Base-by-base conservation (phyloP, 768 basidiomycete species). In the Xerocomus potaroensis region DNA sequence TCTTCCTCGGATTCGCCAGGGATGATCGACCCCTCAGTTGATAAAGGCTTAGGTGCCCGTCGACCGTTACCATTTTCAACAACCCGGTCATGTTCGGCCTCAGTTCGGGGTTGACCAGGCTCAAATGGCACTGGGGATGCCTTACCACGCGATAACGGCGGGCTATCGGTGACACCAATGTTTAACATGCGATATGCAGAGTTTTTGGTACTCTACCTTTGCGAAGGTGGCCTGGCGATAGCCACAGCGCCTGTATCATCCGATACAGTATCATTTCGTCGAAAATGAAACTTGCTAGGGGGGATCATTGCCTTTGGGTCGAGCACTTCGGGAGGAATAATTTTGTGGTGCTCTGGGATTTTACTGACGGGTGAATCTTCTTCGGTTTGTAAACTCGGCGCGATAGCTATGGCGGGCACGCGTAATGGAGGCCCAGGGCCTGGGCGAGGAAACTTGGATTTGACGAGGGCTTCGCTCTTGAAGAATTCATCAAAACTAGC, bases 401-500 rank as follows among this genome's bases (percentile, higher is more conserved):
- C 47, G 5, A 53, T 43, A 4, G 48, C 36, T 6, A 58, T 45
- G 7, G 39, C 34, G 4, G 50, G 43, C n/a, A 41, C 30, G 8
- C 53, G 60, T 2, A 31, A 54, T 15, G 50, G 29, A 41, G 45
- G 34, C 53, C 59, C 21, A 12, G 55, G 41, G 15, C 30, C 47
- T 7, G 81, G 79, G 36, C 81, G 70, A 6, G 84, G 81, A 58
- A 90, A 90, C 68, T 84, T 91, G 31, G 79, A 84, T 62, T 84
- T 87, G 22, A 77, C 82, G 54, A 87, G 71, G 29, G 85, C 92
- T 26, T 75, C 76, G 53, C 87, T 90, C 42, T 76, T 74, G 63
- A 99, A 99, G 69, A 96, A 97, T 33, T 93, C 90, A 11, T 94
- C 89, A 50, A 94, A 99, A 46, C 77, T 83, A 19, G 91, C 85